Base-by-base conservation (phyloP, 2,329 filamentous ascomycete genomes). In the Claviceps arundinis region DNA sequence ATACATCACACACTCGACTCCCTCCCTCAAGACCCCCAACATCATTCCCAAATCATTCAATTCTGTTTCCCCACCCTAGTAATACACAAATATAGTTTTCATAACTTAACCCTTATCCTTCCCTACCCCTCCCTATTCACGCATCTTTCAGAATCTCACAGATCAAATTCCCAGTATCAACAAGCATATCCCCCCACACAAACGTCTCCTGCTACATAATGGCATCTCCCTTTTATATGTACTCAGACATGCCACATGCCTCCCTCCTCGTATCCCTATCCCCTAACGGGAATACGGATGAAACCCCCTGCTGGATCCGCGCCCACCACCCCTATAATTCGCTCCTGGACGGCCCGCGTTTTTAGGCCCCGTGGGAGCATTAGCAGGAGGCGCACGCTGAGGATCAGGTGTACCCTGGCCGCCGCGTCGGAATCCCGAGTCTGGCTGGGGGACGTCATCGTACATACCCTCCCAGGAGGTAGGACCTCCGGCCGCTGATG, bases 391-490 rank as follows among this genome's bases (percentile, higher is more conserved):
- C 22, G 69, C 70, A 55, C 79, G 76, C 24, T 68, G 63, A 1
- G 75, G 69, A 45, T 68, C 64, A 42, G 69, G 65, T 49, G 66
- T 68, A 40, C 66, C 70, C 53, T 67, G 68, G 58, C 68, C 69
- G 63, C 70, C 59, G 26, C 68, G 68, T 37, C 62, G 59, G 54
- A 70, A 73, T 19, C 61, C 59, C 52, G 83, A 78, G 60, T 84
- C 83, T 5, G 88, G 88, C 64, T 91, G 88, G 16, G 89, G 90
- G 2, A 90, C 87, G 65, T 96, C 91, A 65, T 97, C 91, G 67
- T 96, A 97, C 89, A 95, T 95, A 62, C 91, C 91, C 67, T 97
- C 91, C 89, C 90, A 96, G 42, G 85, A 90, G 24, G 87, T 88
- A n/a, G 85, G 85, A 16, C 81, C 82, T 45, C 80, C 81, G 52